Conservation (phyloP, 345 rosid genomes). For the Hypericum perforatum region DNA sequence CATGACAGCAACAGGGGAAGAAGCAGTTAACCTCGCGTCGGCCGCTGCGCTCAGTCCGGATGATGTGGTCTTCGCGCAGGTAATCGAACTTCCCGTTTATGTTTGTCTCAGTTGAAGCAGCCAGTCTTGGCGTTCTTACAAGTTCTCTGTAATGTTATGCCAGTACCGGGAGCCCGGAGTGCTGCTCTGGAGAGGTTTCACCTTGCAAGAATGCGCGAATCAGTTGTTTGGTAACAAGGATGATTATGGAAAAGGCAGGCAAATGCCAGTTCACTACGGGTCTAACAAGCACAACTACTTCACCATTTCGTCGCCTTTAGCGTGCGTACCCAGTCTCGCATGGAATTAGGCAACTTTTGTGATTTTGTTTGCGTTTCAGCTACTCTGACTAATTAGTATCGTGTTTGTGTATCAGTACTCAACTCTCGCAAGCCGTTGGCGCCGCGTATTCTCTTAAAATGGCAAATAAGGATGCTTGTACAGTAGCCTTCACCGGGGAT, state of each 20-base stretch:
- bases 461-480: constrained; percentile 63
- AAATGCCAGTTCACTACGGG: constrained; percentile 80
- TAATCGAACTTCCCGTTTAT: neutral
- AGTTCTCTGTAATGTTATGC: neutral
- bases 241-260: constrained; percentile 77
- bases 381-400: neutral
- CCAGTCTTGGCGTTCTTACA: too few relatives aligned
- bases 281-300: constrained; percentile 56
- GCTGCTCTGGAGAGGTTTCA: constrained; percentile 70
- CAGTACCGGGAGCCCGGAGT: constrained; percentile 78
- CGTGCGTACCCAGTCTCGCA: constrained; percentile 19
- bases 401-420: constrained; percentile 34
- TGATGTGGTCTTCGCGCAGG: constrained; percentile 67
- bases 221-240: constrained; percentile 58
- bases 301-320: constrained; percentile 69
- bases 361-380: neutral
- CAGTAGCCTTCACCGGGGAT: constrained; percentile 54
- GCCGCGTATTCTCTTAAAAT: constrained; percentile 66
- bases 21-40: constrained; percentile 65
- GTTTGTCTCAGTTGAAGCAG: too few relatives aligned
- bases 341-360: too few relatives aligned
- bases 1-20: constrained; percentile 57
- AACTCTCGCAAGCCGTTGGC: constrained; percentile 76
- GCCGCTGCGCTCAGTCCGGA: constrained; percentile 62
- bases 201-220: constrained; percentile 57